Evolutionary conservation across 1,284 basidiomycete species (phyloP), one percentile per base, ranked within the genome.

Genomic region (Malassezia caprae): DNA sequence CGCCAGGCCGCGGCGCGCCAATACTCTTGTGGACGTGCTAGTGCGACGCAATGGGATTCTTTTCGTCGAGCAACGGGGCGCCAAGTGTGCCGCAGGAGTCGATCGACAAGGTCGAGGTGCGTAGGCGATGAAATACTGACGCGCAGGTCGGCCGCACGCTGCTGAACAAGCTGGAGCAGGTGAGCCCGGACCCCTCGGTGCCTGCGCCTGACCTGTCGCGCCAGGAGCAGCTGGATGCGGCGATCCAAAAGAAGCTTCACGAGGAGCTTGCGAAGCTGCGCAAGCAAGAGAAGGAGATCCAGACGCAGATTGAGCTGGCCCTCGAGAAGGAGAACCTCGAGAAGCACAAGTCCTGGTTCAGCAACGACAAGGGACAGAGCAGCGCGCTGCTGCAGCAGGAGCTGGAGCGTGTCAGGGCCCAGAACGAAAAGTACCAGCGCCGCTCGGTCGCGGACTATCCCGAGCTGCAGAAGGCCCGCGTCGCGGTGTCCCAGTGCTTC

Each of bases 401-500:
- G 45, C 59, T 72, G 12, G 63, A 69, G n/a, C 55, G 60, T 44
- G 54, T 72, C n/a, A 52, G 62, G 60, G 76, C 76, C 49, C 86
- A 85, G 72, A 82, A 88, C 26, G 85, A 87, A 65, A 81, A 81
- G 67, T 87, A 83, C 74, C 73, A 78, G 27, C 79, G 82, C 50
- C 80, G 79, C 58, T 78, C 80, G 51, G 76, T 85, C 10, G 74
- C 76, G 8, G 81, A 81, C 51, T 80, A 81, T 53, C 79, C 81
- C 1, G 79, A 78, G 37, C 80, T 86, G 12, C 82, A 82, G 68
- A 77, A 78, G 27, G 78, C 78, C 34, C 78, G 82, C 31, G 80
- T 82, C 59, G 81, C 80, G 21, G 79, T 89, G 28, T 78, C 83
- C 4, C 77, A 80, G 41, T 90, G 87, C 73, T 89, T 88, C 77